Evolutionary conservation across 441 rosid species (phyloP).

Genomic region (Gossypium trilobum): DNA sequence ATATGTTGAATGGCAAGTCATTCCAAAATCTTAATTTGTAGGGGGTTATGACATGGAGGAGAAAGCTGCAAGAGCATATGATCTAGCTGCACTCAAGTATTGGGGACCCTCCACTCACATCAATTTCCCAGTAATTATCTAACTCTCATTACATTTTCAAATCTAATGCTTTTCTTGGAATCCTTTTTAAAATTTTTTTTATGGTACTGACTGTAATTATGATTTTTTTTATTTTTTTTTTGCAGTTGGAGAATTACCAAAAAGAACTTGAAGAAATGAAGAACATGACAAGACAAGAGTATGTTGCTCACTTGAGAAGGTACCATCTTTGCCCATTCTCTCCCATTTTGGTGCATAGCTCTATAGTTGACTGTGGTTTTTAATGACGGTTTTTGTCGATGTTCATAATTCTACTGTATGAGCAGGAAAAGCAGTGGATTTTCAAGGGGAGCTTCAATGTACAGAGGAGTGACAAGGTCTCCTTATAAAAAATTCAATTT

Average conservation of each 20-base stretch:
- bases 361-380: background rate
- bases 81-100: conserved; percentile 95
- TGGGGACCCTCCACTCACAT: conserved; percentile 99
- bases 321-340: conserved; percentile 8
- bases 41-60: conserved; percentile 15
- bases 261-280: conserved; percentile 23
- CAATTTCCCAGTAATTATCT: conserved; percentile 63
- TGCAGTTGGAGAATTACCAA: conserved; percentile 13
- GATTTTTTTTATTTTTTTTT: background rate
- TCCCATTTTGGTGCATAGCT: background rate
- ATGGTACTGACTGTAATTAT: conserved; percentile 13
- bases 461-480: conserved; percentile 22
- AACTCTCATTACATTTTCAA: background rate
- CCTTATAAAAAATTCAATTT: background rate
- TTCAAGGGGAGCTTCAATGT: conserved; percentile 67
- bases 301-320: conserved; percentile 94
- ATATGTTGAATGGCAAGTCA: conserved; percentile 17
- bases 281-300: conserved; percentile 83
- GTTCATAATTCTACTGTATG: background rate
- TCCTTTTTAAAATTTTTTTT: background rate
- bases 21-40: conserved; percentile 20
- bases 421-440: conserved; percentile 94
- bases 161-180: background rate
- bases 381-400: background rate
- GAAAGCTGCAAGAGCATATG: conserved; percentile 73